A percentile compares a stretch with the other conserved stretches of the same genome.
phyloP scores from a whole-genome alignment of 2,329 filamentous ascomycete genomes.

The Aspergillus tubingensis region DNA sequence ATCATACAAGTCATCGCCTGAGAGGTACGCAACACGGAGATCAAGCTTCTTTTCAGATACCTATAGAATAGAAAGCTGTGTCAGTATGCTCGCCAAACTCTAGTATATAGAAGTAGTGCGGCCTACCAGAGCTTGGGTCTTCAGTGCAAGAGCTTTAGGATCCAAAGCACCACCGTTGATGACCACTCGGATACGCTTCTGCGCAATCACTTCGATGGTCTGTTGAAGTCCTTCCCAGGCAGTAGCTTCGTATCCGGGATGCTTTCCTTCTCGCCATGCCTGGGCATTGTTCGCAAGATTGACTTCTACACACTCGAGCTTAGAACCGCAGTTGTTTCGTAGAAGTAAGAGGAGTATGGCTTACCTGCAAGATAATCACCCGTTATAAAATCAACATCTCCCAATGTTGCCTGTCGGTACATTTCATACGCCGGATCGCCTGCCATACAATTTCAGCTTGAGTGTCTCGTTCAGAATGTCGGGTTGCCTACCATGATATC shows the following conservation, averaged over 20 bases:
- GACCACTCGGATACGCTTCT: slow-evolving; percentile 56
- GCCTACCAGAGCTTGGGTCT: slow-evolving; percentile 44
- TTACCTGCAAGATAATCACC: slow-evolving; percentile 55
- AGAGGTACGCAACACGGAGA: slow-evolving; percentile 50
- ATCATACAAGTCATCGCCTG: slow-evolving; percentile 49
- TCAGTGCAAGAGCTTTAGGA: slow-evolving; percentile 54
- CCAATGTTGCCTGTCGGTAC: slow-evolving; percentile 38
- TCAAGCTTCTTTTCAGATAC: slow-evolving; percentile 35
- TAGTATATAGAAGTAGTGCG: background rate
- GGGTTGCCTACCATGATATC: slow-evolving; percentile 25
- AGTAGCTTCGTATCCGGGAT: slow-evolving; percentile 50
- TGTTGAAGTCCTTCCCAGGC: slow-evolving; percentile 53
- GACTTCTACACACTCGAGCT: slow-evolving; percentile 36
- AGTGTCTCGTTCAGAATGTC: background rate
- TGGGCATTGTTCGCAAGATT: slow-evolving; percentile 52
- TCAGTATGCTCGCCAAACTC: background rate
- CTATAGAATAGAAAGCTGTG: slow-evolving; percentile 20
- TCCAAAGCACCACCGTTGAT: slow-evolving; percentile 61
- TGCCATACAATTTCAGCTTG: background rate
- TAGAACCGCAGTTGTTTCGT: background rate
- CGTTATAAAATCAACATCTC: slow-evolving; percentile 54
- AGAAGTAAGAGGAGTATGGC: background rate
- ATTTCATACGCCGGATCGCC: slow-evolving; percentile 41
- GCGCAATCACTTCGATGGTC: slow-evolving; percentile 48
- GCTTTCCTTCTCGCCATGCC: slow-evolving; percentile 42